A percentile compares a stretch with the other conserved stretches of the same genome.
These are phyloP conservation scores for Emericellopsis terricola DNA, from an alignment of 495 filamentous ascomycete species.

Conservation along the genomic window DNA sequence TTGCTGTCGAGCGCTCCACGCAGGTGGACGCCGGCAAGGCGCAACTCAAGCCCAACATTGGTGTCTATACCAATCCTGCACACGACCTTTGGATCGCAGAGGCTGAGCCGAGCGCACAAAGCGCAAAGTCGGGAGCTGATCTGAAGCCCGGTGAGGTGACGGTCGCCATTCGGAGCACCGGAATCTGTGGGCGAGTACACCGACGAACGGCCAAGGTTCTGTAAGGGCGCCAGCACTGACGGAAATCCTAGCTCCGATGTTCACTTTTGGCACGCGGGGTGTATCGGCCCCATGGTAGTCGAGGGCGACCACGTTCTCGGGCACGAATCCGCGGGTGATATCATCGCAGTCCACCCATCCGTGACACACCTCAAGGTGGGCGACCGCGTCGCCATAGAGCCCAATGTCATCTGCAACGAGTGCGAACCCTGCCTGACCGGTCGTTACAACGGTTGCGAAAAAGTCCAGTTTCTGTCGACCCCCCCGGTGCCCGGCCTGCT, in stretches of 20 bases:
- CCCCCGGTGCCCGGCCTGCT: slow-evolving; percentile 79
- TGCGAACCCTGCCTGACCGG: slow-evolving; percentile 84
- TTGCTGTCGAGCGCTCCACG: slow-evolving; percentile 2
- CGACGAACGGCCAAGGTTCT: slow-evolving; percentile 5
- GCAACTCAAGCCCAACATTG: slow-evolving; percentile 61
- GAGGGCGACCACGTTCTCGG: slow-evolving; percentile 73
- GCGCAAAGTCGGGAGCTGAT: slow-evolving; percentile 47
- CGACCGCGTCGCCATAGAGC: slow-evolving; percentile 81
- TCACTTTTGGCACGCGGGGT: slow-evolving; percentile 89
- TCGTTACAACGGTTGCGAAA: slow-evolving; percentile 82
- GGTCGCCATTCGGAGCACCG: slow-evolving; percentile 70
- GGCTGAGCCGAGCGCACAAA: slow-evolving; percentile 54
- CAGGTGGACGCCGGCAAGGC: slow-evolving; percentile 8
- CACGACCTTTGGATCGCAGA: slow-evolving; percentile 85
- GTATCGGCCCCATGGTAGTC: slow-evolving; percentile 90
- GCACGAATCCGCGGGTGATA: slow-evolving; percentile 76
- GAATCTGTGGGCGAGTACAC: slow-evolving; percentile 66
- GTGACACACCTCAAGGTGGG: slow-evolving; percentile 60
- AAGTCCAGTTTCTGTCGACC: slow-evolving; percentile 69
- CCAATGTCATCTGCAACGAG: slow-evolving; percentile 72
- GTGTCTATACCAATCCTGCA: slow-evolving; percentile 81
- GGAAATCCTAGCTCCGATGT: slow-evolving; percentile 53
- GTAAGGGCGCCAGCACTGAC: slow-evolving; percentile 1
- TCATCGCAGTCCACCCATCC: slow-evolving; percentile 63
- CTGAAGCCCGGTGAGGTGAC: slow-evolving; percentile 71